phyloP scores from a whole-genome alignment of 179 eudicot species.

The Camellia oleifera region DNA sequence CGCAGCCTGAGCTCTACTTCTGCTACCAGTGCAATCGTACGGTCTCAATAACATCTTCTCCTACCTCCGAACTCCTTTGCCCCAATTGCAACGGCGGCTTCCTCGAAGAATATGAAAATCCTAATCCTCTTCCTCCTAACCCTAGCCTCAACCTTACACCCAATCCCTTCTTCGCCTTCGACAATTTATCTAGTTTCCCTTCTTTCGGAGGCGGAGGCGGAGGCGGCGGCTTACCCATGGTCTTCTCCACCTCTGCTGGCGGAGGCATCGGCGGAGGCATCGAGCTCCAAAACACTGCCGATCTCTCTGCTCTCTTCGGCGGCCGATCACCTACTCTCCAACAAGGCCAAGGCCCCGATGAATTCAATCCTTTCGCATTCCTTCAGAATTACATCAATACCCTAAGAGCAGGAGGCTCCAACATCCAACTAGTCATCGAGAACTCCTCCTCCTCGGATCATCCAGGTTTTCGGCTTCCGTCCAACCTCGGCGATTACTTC shows the following conservation, averaged over 20 bases:
- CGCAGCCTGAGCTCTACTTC: slow-evolving; percentile 30
- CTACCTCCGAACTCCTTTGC: slow-evolving; percentile 45
- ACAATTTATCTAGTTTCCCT: slow-evolving; percentile 17
- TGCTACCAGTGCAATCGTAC: slow-evolving; percentile 67
- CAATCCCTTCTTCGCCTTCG: slow-evolving; percentile 8
- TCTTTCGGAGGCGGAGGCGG: slow-evolving; percentile 16
- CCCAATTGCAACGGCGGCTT: slow-evolving; percentile 63
- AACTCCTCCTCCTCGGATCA: slow-evolving; percentile 8
- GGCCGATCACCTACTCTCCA: not conserved
- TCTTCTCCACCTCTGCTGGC: slow-evolving; percentile 15
- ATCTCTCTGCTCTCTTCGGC: slow-evolving; percentile 37
- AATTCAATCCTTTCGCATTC: slow-evolving; percentile 52
- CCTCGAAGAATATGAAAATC: slow-evolving; percentile 56
- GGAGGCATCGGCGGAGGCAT: slow-evolving; percentile 3
- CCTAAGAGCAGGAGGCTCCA: slow-evolving; percentile 54
- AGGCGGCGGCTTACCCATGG: slow-evolving; percentile 16
- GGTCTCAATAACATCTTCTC: slow-evolving; percentile 35
- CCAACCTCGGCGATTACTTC: slow-evolving; percentile 61
- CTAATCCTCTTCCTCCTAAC: not conserved
- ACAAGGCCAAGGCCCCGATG: slow-evolving; percentile 14
- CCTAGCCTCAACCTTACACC: slow-evolving; percentile 24
- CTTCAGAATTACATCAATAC: slow-evolving; percentile 45
- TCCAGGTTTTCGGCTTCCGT: slow-evolving; percentile 23
- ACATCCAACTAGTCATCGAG: slow-evolving; percentile 60
- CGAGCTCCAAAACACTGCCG: slow-evolving; percentile 20